Conservation (phyloP, 2,329 filamentous ascomycete genomes). For the Hirsutella rhossiliensis region DNA sequence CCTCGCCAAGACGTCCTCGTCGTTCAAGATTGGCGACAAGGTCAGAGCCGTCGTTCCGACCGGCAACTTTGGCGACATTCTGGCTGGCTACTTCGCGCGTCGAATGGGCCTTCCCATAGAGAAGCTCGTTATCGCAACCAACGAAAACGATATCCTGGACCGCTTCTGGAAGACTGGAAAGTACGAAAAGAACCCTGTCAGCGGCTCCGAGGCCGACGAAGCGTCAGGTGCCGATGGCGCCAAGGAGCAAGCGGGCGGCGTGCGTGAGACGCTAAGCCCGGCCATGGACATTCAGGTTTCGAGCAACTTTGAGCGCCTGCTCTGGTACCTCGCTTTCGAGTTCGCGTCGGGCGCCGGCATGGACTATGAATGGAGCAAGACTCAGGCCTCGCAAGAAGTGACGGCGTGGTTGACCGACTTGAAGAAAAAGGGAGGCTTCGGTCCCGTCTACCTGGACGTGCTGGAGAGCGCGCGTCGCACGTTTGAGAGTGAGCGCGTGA, state of each 20-base stretch:
- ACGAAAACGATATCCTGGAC: conserved; percentile 94
- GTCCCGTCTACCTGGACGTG: conserved; percentile 61
- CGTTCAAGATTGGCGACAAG: conserved; percentile 52
- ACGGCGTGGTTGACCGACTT: conserved; percentile 66
- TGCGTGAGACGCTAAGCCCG: conserved; percentile 83
- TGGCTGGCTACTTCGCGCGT: conserved; percentile 86
- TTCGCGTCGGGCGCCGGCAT: conserved; percentile 47
- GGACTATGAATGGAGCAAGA: conserved; percentile 54
- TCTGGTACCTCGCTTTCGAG: conserved; percentile 85
- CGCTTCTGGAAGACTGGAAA: conserved; percentile 84
- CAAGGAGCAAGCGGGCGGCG: conserved; percentile 57
- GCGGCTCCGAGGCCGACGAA: conserved; percentile 45
- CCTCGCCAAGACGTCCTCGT: conserved; percentile 48
- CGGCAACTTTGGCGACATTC: conserved; percentile 92
- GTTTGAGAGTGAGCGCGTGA: conserved; percentile 72
- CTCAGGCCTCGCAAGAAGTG: conserved; percentile 65
- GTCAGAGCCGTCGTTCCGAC: conserved; percentile 85
- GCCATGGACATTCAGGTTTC: conserved; percentile 98
- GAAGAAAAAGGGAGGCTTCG: conserved; percentile 72
- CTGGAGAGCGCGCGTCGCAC: conserved; percentile 57
- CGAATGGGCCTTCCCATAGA: conserved; percentile 80
- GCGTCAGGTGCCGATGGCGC: conserved; percentile 52
- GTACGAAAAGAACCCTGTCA: conserved; percentile 72
- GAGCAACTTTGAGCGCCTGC: conserved; percentile 88
- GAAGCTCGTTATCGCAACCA: conserved; percentile 86